Evolutionary conservation across 179 eudicot species (phyloP).

Genomic region (Heliamphora pulchella): DNA sequence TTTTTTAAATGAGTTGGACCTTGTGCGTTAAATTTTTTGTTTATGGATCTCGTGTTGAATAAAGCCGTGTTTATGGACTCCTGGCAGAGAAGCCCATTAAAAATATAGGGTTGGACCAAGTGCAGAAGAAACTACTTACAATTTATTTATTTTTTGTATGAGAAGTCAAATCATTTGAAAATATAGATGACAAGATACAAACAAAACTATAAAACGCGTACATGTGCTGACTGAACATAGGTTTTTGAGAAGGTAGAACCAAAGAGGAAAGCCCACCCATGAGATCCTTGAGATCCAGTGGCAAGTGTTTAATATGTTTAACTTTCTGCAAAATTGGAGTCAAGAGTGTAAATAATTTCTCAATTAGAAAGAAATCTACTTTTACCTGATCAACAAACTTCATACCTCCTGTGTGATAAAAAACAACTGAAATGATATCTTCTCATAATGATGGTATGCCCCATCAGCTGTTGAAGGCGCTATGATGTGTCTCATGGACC

Average conservation of each 20-base stretch:
- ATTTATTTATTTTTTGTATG: neutral
- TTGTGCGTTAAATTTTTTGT: too few species aligned
- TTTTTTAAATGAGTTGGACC: too few species aligned
- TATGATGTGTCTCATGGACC: conserved; percentile 84
- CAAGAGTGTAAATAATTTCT: conserved; percentile 11
- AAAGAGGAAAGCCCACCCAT: conserved; percentile 77
- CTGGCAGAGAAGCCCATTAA: too few species aligned
- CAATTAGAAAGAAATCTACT: neutral
- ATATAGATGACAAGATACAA: neutral
- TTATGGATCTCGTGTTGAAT: too few species aligned
- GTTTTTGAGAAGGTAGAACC: conserved; percentile 79
- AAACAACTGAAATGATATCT: conserved; percentile 84
- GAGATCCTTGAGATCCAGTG: conserved; percentile 72
- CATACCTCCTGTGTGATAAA: conserved; percentile 86
- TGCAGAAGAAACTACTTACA: neutral
- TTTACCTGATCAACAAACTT: conserved; percentile 16
- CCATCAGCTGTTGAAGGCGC: conserved; percentile 93
- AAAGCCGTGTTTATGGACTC: too few species aligned
- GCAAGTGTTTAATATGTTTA: conserved; percentile 51
- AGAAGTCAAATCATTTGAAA: neutral
- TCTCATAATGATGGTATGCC: conserved; percentile 83
- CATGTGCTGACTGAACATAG: conserved; percentile 74
- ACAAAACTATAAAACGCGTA: conserved; percentile 27
- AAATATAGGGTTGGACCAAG: neutral
- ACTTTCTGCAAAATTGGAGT: conserved; percentile 54